Evolutionary conservation across 768 basidiomycete genomes (phyloP).

Genomic region (Flagelloscypha sp.): DNA sequence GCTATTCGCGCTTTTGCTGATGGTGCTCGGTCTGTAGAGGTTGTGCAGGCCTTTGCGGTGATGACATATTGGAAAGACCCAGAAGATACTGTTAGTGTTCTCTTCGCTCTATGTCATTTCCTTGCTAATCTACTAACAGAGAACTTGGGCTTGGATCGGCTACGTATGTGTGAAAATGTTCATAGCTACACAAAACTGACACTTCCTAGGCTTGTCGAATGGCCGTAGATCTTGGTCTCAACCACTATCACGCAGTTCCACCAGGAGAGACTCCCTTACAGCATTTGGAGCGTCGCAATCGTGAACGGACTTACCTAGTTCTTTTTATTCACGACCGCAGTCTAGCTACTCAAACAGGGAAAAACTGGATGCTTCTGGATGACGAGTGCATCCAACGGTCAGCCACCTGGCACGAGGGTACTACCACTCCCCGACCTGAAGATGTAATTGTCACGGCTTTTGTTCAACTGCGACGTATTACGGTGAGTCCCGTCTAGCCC

Average conservation of each 20-base stretch:
- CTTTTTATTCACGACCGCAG: conserved; percentile 82
- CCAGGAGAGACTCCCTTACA: conserved; percentile 57
- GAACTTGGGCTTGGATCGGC: conserved; percentile 84
- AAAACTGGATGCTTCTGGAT: conserved; percentile 85
- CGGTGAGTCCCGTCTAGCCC: conserved; percentile 38
- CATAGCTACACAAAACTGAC: conserved; percentile 7
- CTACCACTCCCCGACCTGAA: conserved; percentile 51
- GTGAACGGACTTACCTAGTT: conserved; percentile 81
- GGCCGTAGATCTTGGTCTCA: conserved; percentile 78
- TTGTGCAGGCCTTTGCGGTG: conserved; percentile 84
- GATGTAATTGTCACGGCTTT: conserved; percentile 77
- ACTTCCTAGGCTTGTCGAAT: conserved; percentile 66
- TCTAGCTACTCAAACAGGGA: conserved; percentile 78
- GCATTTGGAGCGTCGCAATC: conserved; percentile 67
- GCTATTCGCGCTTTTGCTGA: conserved; percentile 73
- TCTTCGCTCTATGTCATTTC: conserved; percentile 6
- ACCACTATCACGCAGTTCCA: conserved; percentile 53
- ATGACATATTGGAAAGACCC: conserved; percentile 88
- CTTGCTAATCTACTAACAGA: conserved; percentile 29
- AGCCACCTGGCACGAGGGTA: conserved; percentile 59
- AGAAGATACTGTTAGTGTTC: conserved; percentile 59
- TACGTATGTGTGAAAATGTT: conserved; percentile 42
- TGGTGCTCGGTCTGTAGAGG: conserved; percentile 75
- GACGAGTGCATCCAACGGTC: conserved; percentile 71
- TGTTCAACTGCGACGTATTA: conserved; percentile 68